Evolutionary conservation across 768 basidiomycete species (phyloP).

Genomic region (Boletus vermiculosoides): DNA sequence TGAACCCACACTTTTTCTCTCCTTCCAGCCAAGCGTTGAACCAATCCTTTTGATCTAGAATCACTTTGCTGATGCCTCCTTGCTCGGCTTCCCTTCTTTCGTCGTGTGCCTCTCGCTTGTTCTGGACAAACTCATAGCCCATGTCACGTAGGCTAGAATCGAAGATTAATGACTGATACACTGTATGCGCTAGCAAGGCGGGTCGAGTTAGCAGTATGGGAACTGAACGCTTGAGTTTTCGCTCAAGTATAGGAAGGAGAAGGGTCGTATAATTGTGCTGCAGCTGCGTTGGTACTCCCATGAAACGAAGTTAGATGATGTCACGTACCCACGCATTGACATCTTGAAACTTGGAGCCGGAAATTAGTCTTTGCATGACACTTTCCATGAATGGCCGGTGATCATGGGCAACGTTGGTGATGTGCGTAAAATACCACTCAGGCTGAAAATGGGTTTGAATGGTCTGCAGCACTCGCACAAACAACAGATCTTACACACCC

Average conservation of each 20-base stretch:
- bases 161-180: conserved; percentile 88
- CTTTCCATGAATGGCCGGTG: conserved; percentile 78
- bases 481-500: conserved; percentile 47
- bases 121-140: conserved; percentile 56
- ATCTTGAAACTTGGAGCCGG: conserved; percentile 55
- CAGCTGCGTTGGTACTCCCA: conserved; percentile 1
- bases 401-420: conserved; percentile 84
- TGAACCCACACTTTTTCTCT: conserved; percentile 77
- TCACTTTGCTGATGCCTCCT: conserved; percentile 78
- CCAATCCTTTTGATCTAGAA: conserved; percentile 85
- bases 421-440: conserved; percentile 95
- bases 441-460: conserved; percentile 52
- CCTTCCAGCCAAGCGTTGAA: conserved; percentile 88
- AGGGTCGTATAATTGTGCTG: conserved; percentile 83
- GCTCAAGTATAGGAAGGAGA: conserved; percentile 72
- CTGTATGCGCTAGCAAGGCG: conserved; percentile 88
- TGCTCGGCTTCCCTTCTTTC: conserved; percentile 41
- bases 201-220: conserved; percentile 75
- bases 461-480: not conserved
- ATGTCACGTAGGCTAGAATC: conserved; percentile 75
- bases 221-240: conserved; percentile 73
- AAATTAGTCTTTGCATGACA: conserved; percentile 68
- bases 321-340: conserved; percentile 74
- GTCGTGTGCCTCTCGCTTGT: conserved; percentile 15
- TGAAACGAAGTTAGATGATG: not conserved